Evolutionary conservation across 1,284 basidiomycete species (phyloP).

Genomic region (Pseudozyma sp.): DNA sequence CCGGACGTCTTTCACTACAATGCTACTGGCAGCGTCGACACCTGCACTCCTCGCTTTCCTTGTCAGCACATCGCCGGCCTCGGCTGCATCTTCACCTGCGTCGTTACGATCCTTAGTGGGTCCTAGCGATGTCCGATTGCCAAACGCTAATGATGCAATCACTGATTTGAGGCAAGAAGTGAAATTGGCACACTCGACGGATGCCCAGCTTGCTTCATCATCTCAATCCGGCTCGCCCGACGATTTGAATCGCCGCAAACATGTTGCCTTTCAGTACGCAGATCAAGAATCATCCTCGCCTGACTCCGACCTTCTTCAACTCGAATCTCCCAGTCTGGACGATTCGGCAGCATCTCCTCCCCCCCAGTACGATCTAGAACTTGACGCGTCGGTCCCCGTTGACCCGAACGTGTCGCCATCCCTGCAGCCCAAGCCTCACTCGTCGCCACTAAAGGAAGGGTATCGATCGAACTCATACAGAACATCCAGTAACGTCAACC

Average conservation of each 20-base stretch:
- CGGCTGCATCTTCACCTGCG: too few species aligned
- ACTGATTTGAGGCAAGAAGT: too few species aligned
- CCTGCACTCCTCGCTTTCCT: conserved; percentile 7
- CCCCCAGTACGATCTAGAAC: neutral
- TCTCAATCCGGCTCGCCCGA: conserved; percentile 6
- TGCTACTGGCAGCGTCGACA: neutral
- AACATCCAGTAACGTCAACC: neutral
- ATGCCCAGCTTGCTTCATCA: neutral
- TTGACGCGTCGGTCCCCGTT: neutral
- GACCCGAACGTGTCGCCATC: neutral
- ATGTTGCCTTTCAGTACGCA: conserved; percentile 31
- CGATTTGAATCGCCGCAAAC: conserved; percentile 30
- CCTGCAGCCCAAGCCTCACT: neutral
- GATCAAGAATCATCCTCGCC: conserved; percentile 15
- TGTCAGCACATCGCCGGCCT: neutral
- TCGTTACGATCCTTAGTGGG: too few species aligned
- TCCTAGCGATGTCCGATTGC: too few species aligned
- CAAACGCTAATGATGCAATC: too few species aligned
- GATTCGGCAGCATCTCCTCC: neutral
- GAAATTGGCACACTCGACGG: neutral
- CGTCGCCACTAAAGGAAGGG: neutral
- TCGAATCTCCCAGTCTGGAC: conserved; percentile 6
- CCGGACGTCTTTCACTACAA: too few species aligned
- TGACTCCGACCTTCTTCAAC: neutral
- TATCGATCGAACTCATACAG: conserved; percentile 7